These are phyloP conservation scores for Rhizoclosmatium sp. DNA, from an alignment of 192 early-diverging fungal species.

Conservation along the genomic window DNA sequence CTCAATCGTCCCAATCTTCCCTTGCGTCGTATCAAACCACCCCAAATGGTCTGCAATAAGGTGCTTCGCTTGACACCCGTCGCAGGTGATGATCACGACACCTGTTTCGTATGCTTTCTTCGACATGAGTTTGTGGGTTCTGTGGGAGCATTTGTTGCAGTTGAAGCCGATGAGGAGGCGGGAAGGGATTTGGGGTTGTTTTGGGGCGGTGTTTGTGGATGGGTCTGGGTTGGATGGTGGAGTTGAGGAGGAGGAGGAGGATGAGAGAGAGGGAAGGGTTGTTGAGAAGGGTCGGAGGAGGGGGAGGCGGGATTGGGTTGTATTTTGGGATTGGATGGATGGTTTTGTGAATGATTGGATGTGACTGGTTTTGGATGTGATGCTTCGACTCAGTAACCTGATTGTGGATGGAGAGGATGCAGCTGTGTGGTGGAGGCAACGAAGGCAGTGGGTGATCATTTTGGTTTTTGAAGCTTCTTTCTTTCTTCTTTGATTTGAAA, in stretches of 20 bases:
- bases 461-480: background rate
- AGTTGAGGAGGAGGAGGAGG: background rate
- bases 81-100: constrained; percentile 94
- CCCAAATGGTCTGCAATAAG: constrained; percentile 98
- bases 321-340: background rate
- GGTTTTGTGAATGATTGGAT: background rate
- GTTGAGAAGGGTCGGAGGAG: background rate
- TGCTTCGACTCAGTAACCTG: background rate
- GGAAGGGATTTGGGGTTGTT: background rate
- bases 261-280: background rate
- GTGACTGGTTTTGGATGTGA: background rate
- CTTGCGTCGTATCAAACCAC: constrained; percentile 73
- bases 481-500: background rate
- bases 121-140: constrained; percentile 90
- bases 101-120: constrained; percentile 89
- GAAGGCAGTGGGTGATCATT: background rate
- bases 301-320: background rate
- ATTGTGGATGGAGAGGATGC: background rate
- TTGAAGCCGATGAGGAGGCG: constrained; percentile 88
- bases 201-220: background rate
- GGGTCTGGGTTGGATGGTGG: background rate
- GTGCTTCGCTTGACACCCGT: constrained; percentile 88
- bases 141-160: constrained; percentile 90
- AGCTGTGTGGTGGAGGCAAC: background rate
- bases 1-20: constrained; percentile 78